Conservation (phyloP, 768 basidiomycete species). For the Tulasnella calospora region DNA sequence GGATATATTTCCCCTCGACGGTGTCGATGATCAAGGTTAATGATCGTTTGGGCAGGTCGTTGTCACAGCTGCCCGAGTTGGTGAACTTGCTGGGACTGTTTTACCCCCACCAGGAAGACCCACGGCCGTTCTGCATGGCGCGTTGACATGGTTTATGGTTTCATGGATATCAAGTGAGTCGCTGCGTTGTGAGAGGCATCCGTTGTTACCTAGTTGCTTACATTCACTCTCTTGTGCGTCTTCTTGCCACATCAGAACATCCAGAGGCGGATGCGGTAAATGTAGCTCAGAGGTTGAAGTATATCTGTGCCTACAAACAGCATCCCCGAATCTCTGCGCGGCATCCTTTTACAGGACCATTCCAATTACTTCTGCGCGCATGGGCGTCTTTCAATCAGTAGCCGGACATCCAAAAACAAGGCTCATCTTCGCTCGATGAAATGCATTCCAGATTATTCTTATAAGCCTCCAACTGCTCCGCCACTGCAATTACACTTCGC, state of each 20-base stretch:
- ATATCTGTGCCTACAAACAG: not conserved
- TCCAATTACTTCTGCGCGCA: not conserved
- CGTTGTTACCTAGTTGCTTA: not conserved
- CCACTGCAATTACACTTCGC: not conserved
- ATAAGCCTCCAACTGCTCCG: not conserved
- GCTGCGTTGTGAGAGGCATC: too few species aligned
- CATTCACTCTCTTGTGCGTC: not conserved
- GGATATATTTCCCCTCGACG: not conserved
- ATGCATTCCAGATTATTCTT: not conserved
- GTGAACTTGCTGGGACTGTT: not conserved
- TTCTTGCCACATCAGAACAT: not conserved
- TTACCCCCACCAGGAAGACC: not conserved
- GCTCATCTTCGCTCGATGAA: not conserved
- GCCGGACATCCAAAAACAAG: not conserved
- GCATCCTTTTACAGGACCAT: not conserved
- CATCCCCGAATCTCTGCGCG: not conserved
- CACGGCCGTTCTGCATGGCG: not conserved
- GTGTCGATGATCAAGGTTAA: not conserved
- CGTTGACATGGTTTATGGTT: not conserved
- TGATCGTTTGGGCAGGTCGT: not conserved
- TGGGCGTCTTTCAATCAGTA: not conserved
- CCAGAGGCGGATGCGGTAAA: not conserved
- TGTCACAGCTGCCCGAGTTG: not conserved
- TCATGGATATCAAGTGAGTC: not conserved
- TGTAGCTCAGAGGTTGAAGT: not conserved